phyloP scores from a whole-genome alignment of 768 basidiomycete species.

The Boletus subparvulus region DNA sequence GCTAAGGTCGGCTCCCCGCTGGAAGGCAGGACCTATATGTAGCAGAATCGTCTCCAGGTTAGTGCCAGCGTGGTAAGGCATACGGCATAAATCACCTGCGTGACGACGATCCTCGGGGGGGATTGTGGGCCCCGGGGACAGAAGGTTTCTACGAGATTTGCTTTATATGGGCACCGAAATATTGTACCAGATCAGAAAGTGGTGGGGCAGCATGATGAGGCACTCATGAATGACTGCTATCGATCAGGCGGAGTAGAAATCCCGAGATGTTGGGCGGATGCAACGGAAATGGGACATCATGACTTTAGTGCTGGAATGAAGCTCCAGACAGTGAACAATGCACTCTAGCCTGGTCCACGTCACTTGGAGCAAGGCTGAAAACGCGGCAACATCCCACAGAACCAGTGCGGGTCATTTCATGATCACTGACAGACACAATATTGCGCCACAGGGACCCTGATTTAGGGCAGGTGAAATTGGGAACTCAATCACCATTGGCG shows the following conservation, averaged over 20 bases:
- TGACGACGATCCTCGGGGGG: slow-evolving; percentile 31
- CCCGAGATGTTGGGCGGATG: slow-evolving; percentile 24
- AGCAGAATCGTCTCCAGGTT: slow-evolving; percentile 8
- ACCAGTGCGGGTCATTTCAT: slow-evolving; percentile 8
- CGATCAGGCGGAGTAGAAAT: slow-evolving; percentile 32
- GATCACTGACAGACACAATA: slow-evolving; percentile 5
- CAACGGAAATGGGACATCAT: slow-evolving; percentile 24
- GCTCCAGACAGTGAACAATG: slow-evolving; percentile 14
- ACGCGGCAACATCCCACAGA: slow-evolving; percentile 8
- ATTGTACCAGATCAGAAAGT: slow-evolving; percentile 23
- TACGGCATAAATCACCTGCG: slow-evolving; percentile 32
- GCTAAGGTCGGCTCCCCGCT: slow-evolving; percentile 48
- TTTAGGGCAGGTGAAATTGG: slow-evolving; percentile 36
- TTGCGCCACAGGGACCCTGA: slow-evolving; percentile 29
- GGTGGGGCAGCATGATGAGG: slow-evolving; percentile 19
- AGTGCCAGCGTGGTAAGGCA: slow-evolving; percentile 6
- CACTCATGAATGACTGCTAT: slow-evolving; percentile 19
- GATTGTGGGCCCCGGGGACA: slow-evolving; percentile 34
- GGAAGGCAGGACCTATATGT: slow-evolving; percentile 36
- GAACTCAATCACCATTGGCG: slow-evolving; percentile 18
- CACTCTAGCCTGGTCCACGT: slow-evolving; percentile 10
- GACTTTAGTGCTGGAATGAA: slow-evolving; percentile 21
- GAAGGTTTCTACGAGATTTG: slow-evolving; percentile 13
- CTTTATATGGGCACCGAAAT: slow-evolving; percentile 33
- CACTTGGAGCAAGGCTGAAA: slow-evolving; percentile 10